Percentiles rank a stretch among this genome's conserved stretches.
phyloP scores from a whole-genome alignment of 768 basidiomycete genomes.

The Suillus brevipes region DNA sequence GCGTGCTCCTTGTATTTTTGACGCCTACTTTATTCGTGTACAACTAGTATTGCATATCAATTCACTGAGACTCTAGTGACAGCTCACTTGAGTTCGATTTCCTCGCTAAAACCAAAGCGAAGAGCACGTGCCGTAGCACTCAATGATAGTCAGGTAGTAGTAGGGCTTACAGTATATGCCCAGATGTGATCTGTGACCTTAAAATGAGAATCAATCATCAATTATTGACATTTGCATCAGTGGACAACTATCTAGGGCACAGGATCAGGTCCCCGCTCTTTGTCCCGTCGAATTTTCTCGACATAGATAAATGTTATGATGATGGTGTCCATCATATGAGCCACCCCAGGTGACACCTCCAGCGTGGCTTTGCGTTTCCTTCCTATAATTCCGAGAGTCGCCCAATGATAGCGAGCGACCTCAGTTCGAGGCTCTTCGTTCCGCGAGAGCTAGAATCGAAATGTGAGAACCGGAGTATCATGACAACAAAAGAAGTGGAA shows the following conservation, averaged over 20 bases:
- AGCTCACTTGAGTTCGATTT: too few relatives aligned
- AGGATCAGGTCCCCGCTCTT: too few relatives aligned
- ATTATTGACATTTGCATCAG: background rate
- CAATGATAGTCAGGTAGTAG: background rate
- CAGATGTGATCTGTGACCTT: background rate
- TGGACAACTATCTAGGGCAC: too few relatives aligned
- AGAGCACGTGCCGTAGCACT: background rate
- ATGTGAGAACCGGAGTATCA: background rate
- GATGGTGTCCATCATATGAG: slow-evolving; percentile 7
- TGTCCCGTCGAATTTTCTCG: slow-evolving; percentile 9
- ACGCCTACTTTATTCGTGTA: slow-evolving; percentile 9
- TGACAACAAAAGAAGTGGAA: background rate
- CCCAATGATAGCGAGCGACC: slow-evolving; percentile 22
- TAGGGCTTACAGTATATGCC: background rate
- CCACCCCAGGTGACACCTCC: slow-evolving; percentile 10
- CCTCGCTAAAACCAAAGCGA: background rate
- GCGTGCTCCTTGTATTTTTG: slow-evolving; percentile 7
- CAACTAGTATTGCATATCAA: slow-evolving; percentile 8
- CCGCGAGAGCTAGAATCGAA: slow-evolving; percentile 10
- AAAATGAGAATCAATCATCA: background rate
- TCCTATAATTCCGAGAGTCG: slow-evolving; percentile 6
- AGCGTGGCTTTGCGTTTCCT: slow-evolving; percentile 7
- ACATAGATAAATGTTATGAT: slow-evolving; percentile 14
- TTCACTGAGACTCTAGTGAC: background rate
- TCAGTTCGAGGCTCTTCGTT: slow-evolving; percentile 16